These are phyloP conservation scores for Hirsutella thompsonii DNA, from an alignment of 2,329 filamentous ascomycete genomes.

Conservation along the genomic window DNA sequence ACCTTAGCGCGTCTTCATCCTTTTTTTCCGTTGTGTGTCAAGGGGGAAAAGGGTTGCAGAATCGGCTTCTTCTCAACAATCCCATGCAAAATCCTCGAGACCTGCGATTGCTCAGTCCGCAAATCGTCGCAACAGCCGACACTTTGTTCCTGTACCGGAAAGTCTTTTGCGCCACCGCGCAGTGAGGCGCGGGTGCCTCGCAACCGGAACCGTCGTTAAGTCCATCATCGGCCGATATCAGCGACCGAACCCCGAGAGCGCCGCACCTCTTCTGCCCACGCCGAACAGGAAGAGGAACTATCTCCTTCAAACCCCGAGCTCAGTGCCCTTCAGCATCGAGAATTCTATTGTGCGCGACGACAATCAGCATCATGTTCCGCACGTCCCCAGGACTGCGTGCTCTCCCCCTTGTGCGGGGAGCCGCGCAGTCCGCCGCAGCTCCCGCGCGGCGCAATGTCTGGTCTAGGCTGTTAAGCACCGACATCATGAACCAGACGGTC, in stretches of 20 bases:
- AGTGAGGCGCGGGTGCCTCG: not conserved
- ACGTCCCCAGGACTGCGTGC: conserved; percentile 11
- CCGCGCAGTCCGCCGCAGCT: conserved; percentile 8
- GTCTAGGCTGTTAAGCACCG: conserved; percentile 14
- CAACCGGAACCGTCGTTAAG: conserved; percentile 1
- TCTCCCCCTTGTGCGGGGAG: conserved; percentile 8
- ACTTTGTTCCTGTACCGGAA: too few relatives aligned
- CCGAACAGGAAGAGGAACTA: not conserved
- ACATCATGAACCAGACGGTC: conserved; percentile 6
- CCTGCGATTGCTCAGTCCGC: too few relatives aligned
- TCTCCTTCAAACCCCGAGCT: not conserved
- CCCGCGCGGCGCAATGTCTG: conserved; percentile 9
- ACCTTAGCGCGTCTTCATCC: too few relatives aligned
- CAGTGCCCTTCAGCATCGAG: not conserved
- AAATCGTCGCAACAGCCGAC: too few relatives aligned
- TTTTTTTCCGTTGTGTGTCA: too few relatives aligned
- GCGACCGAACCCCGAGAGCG: not conserved
- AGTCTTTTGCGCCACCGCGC: not conserved
- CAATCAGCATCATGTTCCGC: conserved; percentile 12
- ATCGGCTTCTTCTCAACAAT: too few relatives aligned
- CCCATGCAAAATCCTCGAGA: not conserved
- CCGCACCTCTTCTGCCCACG: not conserved
- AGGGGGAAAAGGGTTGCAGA: too few relatives aligned
- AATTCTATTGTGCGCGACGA: not conserved
- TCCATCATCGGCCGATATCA: conserved; percentile 1